A percentile compares a stretch with the other conserved stretches of the same genome.
Evolutionary conservation across 1,284 basidiomycete species (phyloP).

Genomic region (Cryptococcus wingfieldii): DNA sequence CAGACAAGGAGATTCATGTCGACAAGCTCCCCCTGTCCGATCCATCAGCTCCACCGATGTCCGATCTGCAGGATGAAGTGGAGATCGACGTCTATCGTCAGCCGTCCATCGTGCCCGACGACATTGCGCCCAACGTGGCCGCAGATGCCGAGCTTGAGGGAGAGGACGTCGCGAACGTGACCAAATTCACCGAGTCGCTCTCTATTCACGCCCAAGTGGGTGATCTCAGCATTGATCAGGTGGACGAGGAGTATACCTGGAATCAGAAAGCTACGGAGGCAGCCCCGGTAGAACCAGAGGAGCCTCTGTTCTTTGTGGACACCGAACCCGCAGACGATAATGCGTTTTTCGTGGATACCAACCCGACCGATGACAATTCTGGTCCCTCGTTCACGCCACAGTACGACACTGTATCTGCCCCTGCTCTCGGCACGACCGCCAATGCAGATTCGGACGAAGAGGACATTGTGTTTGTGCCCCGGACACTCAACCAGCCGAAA

Average conservation of each 20-base stretch:
- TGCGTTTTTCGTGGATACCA: neutral
- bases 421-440: slow-evolving; percentile 17
- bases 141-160: neutral
- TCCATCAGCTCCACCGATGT: slow-evolving; percentile 37
- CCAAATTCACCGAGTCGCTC: neutral
- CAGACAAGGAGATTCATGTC: slow-evolving; percentile 13
- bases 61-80: slow-evolving; percentile 23
- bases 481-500: slow-evolving; percentile 24
- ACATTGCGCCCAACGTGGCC: neutral
- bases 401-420: slow-evolving; percentile 18
- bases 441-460: slow-evolving; percentile 29
- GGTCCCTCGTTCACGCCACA: slow-evolving; percentile 8
- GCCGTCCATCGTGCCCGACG: too few species aligned
- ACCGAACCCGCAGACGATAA: slow-evolving; percentile 11
- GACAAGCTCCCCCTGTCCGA: slow-evolving; percentile 22
- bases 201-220: neutral
- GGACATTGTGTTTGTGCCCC: slow-evolving; percentile 41
- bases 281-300: neutral
- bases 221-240: neutral
- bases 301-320: slow-evolving; percentile 32
- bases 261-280: neutral
- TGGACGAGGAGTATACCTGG: neutral
- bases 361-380: neutral
- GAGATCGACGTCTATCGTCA: slow-evolving; percentile 26
- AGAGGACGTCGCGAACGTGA: neutral